Base-by-base conservation (phyloP, 2,329 filamentous ascomycete genomes). In the Aureobasidium sp. region DNA sequence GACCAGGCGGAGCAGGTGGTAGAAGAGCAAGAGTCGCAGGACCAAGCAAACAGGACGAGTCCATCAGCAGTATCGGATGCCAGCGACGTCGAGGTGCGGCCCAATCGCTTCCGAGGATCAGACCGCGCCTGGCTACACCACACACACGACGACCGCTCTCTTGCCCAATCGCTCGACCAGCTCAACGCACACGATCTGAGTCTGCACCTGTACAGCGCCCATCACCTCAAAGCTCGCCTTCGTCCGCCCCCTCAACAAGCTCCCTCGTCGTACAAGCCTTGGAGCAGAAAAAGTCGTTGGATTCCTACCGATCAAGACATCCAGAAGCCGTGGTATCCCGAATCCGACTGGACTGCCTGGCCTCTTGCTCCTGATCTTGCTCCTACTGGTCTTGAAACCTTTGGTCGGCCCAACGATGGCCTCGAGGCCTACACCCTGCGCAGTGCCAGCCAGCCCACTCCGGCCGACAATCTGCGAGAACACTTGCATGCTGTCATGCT, bases 261-360 rank as follows among this genome's bases (percentile, higher is more conserved):
- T n/a, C 41, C 53, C 1, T 34, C 53, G 5, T 29, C 53, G 11
- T n/a, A 64, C 3, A 66, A 61, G 61, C 62, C 67, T 51, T 77
- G 74, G 76, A 73, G 74, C 62, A 76, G 67, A 63, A 79, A 76
- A 64, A 70, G 73, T 34, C 64, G 63, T 9, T 80, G 77, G 76
- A 65, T 76, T 31, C 64, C 70, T 34, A 67, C 65, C 2, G 66
- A 72, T 29, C 68, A 72, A 17, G 66, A 72, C 45, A 65, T 66
- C 5, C 70, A 73, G 36, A 68, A 67, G 62, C 66, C 70, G 2
- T 78, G 81, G 67, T 67, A 74, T 17, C 79, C 82, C 1, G 68
- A 83, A 0, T 84, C 82, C 63, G 66, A 71, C 5, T 97, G 93
- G 92, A 90, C 89, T 20, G 89, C 91, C 0, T 97, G 93, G 93